Evolutionary conservation across 305 asterid genomes (phyloP), one percentile per base, ranked within the genome.

Genomic region (Andrographis paniculata): DNA sequence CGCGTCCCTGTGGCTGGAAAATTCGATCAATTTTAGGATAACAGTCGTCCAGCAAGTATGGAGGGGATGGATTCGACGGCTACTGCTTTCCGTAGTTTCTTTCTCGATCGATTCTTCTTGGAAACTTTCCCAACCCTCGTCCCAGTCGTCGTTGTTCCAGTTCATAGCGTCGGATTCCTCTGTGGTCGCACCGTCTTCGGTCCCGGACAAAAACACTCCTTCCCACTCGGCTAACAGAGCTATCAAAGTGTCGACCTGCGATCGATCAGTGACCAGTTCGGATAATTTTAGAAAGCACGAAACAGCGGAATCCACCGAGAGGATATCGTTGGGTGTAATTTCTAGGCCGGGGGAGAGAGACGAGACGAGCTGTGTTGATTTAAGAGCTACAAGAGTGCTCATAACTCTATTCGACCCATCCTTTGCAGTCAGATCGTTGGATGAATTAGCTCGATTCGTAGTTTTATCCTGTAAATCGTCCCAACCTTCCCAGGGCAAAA

Each of bases 41-140:
- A 81, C 61, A 10, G 71, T 71, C 65, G 48, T 43, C 96, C 96
- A 92, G 68, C 95, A 92, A 28, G 48, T 55, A 68, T 92, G 96
- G 39, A 92, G 69, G 54, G 94, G 88, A 69, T 92, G 95, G 27
- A 75, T 52, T 0, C 71, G 52, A 51, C 54, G 50, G 55, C 36
- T 39, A 15, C 28, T 38, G 18, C 31, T 55, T 48, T 69, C 72
- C 49, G 68, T 66, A 6, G 62, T 39, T 60, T 75, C 95, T 57
- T 71, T 73, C 71, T 73, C 77, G 14, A 27, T 50, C 6, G 84
- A 44, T 58, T 84, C 95, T 68, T 87, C 99, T 54, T 66, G 93
- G 59, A 92, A 92, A 75, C 76, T 81, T 67, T 92, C 99, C 99
- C 99, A 92, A 39, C 96, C 99, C 58, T 87, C 99, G 43, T 88